phyloP scores from a whole-genome alignment of 2,329 filamentous ascomycete genomes.

The Fusarium coffeatum region DNA sequence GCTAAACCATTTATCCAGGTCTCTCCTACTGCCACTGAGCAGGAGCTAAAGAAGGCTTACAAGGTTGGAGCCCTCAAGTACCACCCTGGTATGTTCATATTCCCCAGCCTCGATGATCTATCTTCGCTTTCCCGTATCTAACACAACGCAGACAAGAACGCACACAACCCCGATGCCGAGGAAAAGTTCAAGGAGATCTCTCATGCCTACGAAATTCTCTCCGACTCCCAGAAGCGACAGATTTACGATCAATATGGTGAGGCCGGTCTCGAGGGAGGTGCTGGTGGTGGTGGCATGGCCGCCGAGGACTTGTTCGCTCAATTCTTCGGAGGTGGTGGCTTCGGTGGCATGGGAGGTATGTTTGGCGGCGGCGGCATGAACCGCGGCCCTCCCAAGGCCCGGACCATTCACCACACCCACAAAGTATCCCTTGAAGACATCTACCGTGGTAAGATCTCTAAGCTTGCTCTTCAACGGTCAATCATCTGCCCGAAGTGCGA shows the following conservation, averaged over 20 bases:
- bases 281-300: slow-evolving; percentile 84
- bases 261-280: slow-evolving; percentile 92
- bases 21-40: slow-evolving; percentile 80
- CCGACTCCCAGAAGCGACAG: slow-evolving; percentile 88
- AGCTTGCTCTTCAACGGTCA: slow-evolving; percentile 95
- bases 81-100: slow-evolving; percentile 78
- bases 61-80: slow-evolving; percentile 85
- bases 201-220: slow-evolving; percentile 94
- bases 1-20: slow-evolving; percentile 65
- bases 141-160: slow-evolving; percentile 83
- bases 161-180: slow-evolving; percentile 89
- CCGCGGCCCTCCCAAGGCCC: slow-evolving; percentile 85
- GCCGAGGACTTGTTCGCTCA: slow-evolving; percentile 96
- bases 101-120: background rate
- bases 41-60: slow-evolving; percentile 92
- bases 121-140: slow-evolving; percentile 9
- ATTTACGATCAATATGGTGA: slow-evolving; percentile 98
- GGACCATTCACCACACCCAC: slow-evolving; percentile 98
- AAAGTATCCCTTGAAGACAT: slow-evolving; percentile 98
- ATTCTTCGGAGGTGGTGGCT: slow-evolving; percentile 83
- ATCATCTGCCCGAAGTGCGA: slow-evolving; percentile 96
- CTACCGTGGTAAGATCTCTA: slow-evolving; percentile 97
- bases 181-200: slow-evolving; percentile 99
- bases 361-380: slow-evolving; percentile 76
- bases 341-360: slow-evolving; percentile 74